These are phyloP conservation scores for Lathyrus sativus DNA, from an alignment of 306 rosid genomes.

Conservation along the genomic window DNA sequence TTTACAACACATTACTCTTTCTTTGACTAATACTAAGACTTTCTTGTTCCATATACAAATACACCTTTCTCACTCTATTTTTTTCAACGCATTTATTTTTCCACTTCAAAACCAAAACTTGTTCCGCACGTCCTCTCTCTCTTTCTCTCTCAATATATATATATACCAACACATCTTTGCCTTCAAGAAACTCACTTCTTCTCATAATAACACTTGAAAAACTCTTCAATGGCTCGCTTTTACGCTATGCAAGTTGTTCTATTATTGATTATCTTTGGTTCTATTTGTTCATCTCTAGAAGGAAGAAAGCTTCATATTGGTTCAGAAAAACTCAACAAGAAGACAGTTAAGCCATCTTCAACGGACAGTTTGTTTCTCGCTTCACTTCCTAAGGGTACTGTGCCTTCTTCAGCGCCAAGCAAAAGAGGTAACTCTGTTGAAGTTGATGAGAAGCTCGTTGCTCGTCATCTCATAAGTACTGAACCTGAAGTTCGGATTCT, in stretches of 20 bases:
- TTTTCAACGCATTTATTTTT: no score
- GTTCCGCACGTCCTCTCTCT: conserved; percentile 38
- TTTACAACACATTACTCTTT: neutral
- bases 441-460: conserved; percentile 62
- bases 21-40: neutral
- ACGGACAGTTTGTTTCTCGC: conserved; percentile 44
- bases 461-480: conserved; percentile 56
- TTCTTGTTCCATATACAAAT: neutral
- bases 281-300: conserved; percentile 41
- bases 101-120: conserved; percentile 39
- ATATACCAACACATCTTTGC: neutral
- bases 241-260: conserved; percentile 38
- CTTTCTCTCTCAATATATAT: conserved; percentile 28
- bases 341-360: conserved; percentile 29
- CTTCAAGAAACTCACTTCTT: neutral
- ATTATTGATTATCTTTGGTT: conserved; percentile 43
- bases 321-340: neutral
- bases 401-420: conserved; percentile 77
- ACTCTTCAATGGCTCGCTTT: conserved; percentile 54
- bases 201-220: neutral
- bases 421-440: conserved; percentile 61
- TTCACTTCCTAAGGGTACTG: conserved; percentile 79
- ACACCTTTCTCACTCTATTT: conserved; percentile 5
- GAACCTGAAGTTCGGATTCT: conserved; percentile 37
- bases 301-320: conserved; percentile 55